Evolutionary conservation across 2,329 filamentous ascomycete genomes (phyloP).

Genomic region (Aureobasidium sp.): DNA sequence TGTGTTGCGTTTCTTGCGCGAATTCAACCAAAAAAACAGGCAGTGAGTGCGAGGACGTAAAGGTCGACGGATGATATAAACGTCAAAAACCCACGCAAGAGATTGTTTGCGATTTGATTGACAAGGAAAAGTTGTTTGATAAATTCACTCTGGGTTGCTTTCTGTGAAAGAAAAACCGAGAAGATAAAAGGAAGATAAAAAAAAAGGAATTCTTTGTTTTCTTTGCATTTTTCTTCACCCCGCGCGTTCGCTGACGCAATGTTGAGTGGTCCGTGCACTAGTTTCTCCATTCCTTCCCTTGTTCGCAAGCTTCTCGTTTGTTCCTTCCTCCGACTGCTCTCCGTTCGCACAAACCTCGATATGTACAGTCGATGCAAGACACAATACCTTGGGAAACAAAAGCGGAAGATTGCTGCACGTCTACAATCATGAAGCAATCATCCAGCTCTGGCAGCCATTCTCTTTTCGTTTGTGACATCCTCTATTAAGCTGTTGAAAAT

Average conservation of each 20-base stretch:
- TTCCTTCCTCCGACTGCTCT: not conserved
- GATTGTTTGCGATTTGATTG: not conserved
- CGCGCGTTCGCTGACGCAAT: not conserved
- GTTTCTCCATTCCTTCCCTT: not conserved
- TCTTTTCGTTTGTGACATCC: not conserved
- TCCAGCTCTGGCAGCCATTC: not conserved
- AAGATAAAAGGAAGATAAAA: not conserved
- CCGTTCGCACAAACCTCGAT: not conserved
- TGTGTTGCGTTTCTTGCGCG: too few species aligned
- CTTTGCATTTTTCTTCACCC: conserved; percentile 2
- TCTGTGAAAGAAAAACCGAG: not conserved
- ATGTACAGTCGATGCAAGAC: not conserved
- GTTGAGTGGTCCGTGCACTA: not conserved
- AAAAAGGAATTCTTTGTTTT: conserved; percentile 8
- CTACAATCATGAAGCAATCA: not conserved
- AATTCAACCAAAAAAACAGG: too few species aligned
- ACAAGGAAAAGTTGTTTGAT: not conserved
- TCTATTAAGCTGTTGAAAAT: not conserved
- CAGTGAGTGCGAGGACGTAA: too few species aligned
- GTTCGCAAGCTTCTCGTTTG: not conserved
- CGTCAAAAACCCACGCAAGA: not conserved
- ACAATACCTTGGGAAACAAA: not conserved
- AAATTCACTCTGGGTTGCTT: not conserved
- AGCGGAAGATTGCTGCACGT: not conserved
- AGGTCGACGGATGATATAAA: not conserved